Evolutionary conservation across 257 asterid genomes (phyloP), one percentile per base, ranked within the genome.

Genomic region (Petunia axillaris): DNA sequence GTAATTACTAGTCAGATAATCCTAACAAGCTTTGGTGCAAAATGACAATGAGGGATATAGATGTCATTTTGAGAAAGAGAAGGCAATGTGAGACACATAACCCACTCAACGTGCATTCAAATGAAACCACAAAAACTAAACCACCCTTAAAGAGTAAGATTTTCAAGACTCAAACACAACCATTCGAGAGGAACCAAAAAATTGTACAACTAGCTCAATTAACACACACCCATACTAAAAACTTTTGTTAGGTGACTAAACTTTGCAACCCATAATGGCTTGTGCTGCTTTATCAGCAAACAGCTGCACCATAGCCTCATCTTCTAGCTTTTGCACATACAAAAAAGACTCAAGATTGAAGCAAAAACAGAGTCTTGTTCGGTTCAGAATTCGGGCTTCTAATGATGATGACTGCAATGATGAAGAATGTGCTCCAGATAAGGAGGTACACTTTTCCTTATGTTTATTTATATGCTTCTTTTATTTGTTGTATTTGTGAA

Each of bases 351-450:
- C 79, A 13, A 57, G 76, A 77, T 80, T 41, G 37, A 88, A 82
- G 77, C 90, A 81, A 82, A 87, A 79, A 83, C 89, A 48, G 25
- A 81, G 36, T 79, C 60, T 83, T 64, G 79, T 84, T 2, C 74
- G 80, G 52, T 25, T 89, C 77, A 86, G 79, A 81, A 66, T 84
- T 48, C 83, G 87, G 81, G 91, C 89, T 84, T 79, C 94, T 82
- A 60, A 93, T 4, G 92, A 89, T 15, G 93, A 88, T 73, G 94
- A 93, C 15, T 93, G 99, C 88, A 93, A 93, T 74, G 76, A 84
- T 36, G 99, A 95, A 81, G 98, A 95, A 88, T 93, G 98, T 81
- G 99, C 97, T 25, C 98, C 97, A 1, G 97, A 95, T 44, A 95
- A 95, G 85, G 99, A 95, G 99, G 99, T 95, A 15, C 15, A 1